phyloP scores from a whole-genome alignment of 2,329 filamentous ascomycete species.

The Gaeumannomyces tritici region DNA sequence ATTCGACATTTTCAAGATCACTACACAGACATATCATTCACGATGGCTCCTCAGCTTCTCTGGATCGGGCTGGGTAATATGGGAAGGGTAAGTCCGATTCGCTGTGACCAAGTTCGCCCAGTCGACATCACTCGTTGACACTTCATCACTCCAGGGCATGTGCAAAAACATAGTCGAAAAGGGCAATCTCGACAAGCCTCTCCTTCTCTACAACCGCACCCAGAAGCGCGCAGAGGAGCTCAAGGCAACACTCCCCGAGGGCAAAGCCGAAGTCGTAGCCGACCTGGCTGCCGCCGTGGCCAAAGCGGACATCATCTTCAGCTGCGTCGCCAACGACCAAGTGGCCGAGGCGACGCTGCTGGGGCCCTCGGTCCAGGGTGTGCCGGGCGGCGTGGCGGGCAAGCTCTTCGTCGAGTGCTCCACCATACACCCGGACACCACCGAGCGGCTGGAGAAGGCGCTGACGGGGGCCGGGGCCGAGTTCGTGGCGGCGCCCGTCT shows the following conservation, averaged over 20 bases:
- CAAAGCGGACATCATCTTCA: conserved; percentile 69
- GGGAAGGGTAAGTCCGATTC: conserved; percentile 53
- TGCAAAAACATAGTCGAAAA: conserved; percentile 75
- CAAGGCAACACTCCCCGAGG: conserved; percentile 45
- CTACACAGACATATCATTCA: conserved; percentile 5
- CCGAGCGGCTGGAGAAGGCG: conserved; percentile 51
- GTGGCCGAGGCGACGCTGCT: conserved; percentile 55
- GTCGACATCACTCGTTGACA: neutral
- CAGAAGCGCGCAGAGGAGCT: conserved; percentile 55
- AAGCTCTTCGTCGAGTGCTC: conserved; percentile 85
- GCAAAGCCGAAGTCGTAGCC: conserved; percentile 54
- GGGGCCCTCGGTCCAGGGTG: conserved; percentile 28
- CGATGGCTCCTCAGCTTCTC: conserved; percentile 52
- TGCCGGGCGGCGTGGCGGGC: conserved; percentile 43
- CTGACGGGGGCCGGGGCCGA: conserved; percentile 51
- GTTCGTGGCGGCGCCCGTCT: conserved; percentile 65
- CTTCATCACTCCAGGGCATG: conserved; percentile 53
- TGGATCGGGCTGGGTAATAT: conserved; percentile 87
- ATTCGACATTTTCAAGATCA: neutral
- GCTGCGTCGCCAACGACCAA: conserved; percentile 69
- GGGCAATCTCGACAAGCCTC: conserved; percentile 57
- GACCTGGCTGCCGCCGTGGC: conserved; percentile 57
- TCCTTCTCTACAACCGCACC: conserved; percentile 77
- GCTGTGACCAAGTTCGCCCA: neutral
- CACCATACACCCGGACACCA: conserved; percentile 77